Percentiles rank a stretch among this genome's conserved stretches.
Conservation (phyloP, 2,329 filamentous ascomycete species). For the Hortaea sp. region DNA sequence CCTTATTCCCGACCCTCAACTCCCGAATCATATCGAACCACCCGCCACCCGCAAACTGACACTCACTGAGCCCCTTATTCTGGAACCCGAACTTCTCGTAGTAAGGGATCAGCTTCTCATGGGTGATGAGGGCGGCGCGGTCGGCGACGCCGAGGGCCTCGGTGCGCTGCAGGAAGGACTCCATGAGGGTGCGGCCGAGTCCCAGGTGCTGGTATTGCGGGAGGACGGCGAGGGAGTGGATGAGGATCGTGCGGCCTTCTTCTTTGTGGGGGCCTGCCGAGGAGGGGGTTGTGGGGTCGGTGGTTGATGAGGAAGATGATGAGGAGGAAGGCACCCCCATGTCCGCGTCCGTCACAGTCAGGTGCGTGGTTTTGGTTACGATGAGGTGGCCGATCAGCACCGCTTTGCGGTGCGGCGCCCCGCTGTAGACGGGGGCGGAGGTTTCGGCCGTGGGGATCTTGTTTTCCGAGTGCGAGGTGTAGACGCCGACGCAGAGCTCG, state of each 20-base stretch:
- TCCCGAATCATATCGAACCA: conserved; percentile 69
- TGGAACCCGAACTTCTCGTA: conserved; percentile 69
- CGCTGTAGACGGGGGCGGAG: conserved; percentile 50
- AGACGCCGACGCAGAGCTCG: conserved; percentile 70
- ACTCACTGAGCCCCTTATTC: conserved; percentile 57
- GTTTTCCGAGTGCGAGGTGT: conserved; percentile 53
- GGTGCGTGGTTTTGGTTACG: conserved; percentile 57
- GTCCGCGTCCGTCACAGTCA: conserved; percentile 59
- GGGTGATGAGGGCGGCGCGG: conserved; percentile 65
- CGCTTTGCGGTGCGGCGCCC: conserved; percentile 46
- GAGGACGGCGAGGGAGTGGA: conserved; percentile 74
- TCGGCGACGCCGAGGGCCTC: conserved; percentile 59
- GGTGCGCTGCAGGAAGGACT: conserved; percentile 68
- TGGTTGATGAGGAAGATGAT: background rate
- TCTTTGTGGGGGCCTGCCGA: conserved; percentile 58
- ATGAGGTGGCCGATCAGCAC: conserved; percentile 70
- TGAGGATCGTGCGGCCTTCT: conserved; percentile 60
- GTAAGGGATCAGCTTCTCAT: conserved; percentile 62
- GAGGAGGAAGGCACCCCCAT: conserved; percentile 55
- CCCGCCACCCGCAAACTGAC: conserved; percentile 64
- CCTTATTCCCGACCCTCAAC: conserved; percentile 8
- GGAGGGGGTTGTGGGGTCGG: conserved; percentile 8
- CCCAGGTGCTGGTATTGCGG: conserved; percentile 65
- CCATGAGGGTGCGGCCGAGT: conserved; percentile 63
- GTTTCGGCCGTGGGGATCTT: conserved; percentile 42